These are phyloP conservation scores for Serendipita sp. DNA, from an alignment of 1,284 basidiomycete genomes.

Conservation along the genomic window DNA sequence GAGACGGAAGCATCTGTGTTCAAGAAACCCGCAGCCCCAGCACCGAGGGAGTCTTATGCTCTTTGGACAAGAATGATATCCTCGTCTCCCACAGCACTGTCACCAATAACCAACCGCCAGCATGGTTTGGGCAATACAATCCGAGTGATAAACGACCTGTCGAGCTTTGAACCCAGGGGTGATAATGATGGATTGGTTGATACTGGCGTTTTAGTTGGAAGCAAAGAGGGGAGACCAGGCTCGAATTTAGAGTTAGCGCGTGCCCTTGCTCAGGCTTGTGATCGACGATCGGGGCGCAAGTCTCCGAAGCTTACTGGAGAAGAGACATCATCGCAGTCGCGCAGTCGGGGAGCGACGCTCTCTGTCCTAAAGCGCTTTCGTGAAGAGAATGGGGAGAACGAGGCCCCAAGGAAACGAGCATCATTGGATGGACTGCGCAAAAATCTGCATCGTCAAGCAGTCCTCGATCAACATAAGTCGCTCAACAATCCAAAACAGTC, in stretches of 20 bases:
- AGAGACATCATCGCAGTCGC: neutral
- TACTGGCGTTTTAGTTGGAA: neutral
- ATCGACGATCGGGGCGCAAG: neutral
- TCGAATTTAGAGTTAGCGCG: neutral
- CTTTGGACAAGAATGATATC: constrained; percentile 1
- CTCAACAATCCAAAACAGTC: neutral
- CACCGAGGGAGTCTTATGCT: neutral
- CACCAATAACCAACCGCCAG: neutral
- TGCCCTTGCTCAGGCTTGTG: neutral
- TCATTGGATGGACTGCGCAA: neutral
- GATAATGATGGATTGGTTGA: neutral
- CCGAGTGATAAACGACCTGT: neutral
- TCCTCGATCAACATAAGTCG: neutral
- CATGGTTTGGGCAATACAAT: neutral
- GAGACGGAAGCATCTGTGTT: neutral
- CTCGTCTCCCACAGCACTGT: neutral
- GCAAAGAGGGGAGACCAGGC: neutral
- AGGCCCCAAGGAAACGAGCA: neutral
- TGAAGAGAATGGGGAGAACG: neutral
- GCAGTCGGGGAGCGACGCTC: neutral
- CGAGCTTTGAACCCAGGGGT: neutral
- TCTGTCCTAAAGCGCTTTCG: neutral
- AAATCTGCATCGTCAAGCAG: neutral
- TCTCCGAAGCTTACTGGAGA: neutral
- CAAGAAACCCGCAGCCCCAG: neutral